Evolutionary conservation across 192 early-diverging fungal species (phyloP).

Genomic region (Coemansia umbellata): DNA sequence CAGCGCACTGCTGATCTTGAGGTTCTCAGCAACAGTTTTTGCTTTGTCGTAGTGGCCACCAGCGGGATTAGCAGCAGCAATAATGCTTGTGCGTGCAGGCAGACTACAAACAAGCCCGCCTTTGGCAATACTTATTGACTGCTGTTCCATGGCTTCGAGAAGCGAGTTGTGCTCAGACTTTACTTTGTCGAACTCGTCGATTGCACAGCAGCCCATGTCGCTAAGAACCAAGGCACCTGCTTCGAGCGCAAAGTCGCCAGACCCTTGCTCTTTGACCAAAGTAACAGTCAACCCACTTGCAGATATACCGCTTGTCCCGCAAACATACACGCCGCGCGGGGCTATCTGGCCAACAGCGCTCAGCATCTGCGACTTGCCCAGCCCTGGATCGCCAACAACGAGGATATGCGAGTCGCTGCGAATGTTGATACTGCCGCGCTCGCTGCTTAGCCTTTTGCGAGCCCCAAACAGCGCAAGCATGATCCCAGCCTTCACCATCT

Average conservation of each 20-base stretch:
- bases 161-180: conserved; percentile 71
- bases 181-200: conserved; percentile 93
- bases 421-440: conserved; percentile 50
- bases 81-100: conserved; percentile 78
- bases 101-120: conserved; percentile 81
- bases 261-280: conserved; percentile 66
- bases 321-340: conserved; percentile 76
- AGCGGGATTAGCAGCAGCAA: conserved; percentile 85
- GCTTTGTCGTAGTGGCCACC: conserved; percentile 84
- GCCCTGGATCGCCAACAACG: conserved; percentile 81
- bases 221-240: conserved; percentile 82
- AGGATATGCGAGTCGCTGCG: conserved; percentile 70
- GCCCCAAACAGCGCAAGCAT: conserved; percentile 75
- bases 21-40: conserved; percentile 79
- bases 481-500: conserved; percentile 81
- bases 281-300: conserved; percentile 69
- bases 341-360: conserved; percentile 76
- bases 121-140: conserved; percentile 82
- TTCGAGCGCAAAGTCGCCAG: conserved; percentile 74
- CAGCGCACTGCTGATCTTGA: conserved; percentile 68
- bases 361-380: conserved; percentile 84
- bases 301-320: conserved; percentile 65
- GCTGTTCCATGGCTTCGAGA: conserved; percentile 87
- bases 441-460: conserved; percentile 24
- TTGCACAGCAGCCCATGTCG: conserved; percentile 84